Base-by-base conservation (phyloP, 1,284 basidiomycete species). In the Phlebopus sp. region DNA sequence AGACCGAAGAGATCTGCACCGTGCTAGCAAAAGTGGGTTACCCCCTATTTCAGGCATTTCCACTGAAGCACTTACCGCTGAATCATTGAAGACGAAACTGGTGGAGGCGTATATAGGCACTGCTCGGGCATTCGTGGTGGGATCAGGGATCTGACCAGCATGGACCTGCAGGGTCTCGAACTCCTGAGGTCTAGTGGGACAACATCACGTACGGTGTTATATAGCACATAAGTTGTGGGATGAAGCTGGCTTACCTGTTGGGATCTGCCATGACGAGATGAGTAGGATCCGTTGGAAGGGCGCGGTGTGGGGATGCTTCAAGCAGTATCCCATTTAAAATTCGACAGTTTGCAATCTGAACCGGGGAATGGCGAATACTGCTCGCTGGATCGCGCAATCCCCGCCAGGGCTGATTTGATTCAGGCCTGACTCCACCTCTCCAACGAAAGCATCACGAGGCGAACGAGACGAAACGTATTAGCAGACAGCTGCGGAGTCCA, bases 101-200 rank as follows among this genome's bases (percentile, higher is more conserved):
- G 85, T 85, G 1, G 82, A 75, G 1, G 84, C 80, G 52, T 92
- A 92, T 68, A 94, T 91, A 2, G 91, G 91, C 0, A 85, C 82
- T 10, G 92, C 92, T 11, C 90, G 82, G 1, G 91, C 82, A 53
- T 88, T 84, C 18, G 86, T 90, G 30, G 82, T 68, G 0, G 82
- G 70, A 69, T 91, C 90, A 6, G 81, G 77, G 11, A 70, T 68
- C 59, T 92, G 88, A 9, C 92, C 91, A 34, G 85, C 91, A 60
- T 93, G 92, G 30, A 93, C 74, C 70, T 91, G 87, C 46, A 91
- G 70, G 8, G 89, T 92, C 61, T 92, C 89, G 59, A 90, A 91
- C 61, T 90, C 85, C 21, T 50, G 51, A 0, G 42, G 43, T 51
- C 62, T 60, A 67, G 79, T 82, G 52, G 7, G 10, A 29, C 11